Evolutionary conservation across 2,329 filamentous ascomycete species (phyloP), one percentile per base, ranked within the genome.

Genomic region (Hyphodiscus sp.): DNA sequence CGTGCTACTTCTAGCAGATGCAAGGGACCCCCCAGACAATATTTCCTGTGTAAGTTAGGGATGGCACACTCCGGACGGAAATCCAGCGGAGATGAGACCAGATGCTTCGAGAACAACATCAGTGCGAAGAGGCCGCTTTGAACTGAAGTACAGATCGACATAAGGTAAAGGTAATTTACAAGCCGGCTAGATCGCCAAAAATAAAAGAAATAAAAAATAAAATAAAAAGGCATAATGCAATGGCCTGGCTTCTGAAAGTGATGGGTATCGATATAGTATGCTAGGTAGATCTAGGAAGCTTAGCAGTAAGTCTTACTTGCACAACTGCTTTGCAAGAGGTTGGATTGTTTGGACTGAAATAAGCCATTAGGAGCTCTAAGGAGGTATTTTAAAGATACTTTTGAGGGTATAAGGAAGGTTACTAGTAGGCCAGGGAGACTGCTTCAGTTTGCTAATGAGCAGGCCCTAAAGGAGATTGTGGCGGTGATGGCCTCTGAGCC

Each of bases 1-100:
- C 0, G 80, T 60, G 0, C 81, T 81, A 30, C 73, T 75, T 0
- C 81, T 81, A 0, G 75, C 74, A 0, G 78, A 73, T 0, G 74
- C 68, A 16, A 83, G 72, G 0, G 16, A 44, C 16, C 41, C 19
- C 41, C 41, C 41, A 44, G 9, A 44, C 41, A 20, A 9, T n/a
- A n/a, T n/a, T 44, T n/a, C 41, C n/a, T 44, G 41, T n/a, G 9
- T n/a, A 18, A 44, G 41, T 8, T 44, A 44, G 7, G n/a, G 41
- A n/a, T 44, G 41, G 8, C 41, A 44, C 8, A 44, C 19, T 44
- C 19, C 16, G 9, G 41, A 9, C 8, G 41, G 8, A n/a, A 44
- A 44, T 8, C 41, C n/a, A 8, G 41, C 41, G 8, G 16, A 7
- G 19, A 44, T 44, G 16, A 44, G 19, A 20, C 8, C 41, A 20